Conservation (phyloP, 441 rosid genomes). For the Populus hybrid region DNA sequence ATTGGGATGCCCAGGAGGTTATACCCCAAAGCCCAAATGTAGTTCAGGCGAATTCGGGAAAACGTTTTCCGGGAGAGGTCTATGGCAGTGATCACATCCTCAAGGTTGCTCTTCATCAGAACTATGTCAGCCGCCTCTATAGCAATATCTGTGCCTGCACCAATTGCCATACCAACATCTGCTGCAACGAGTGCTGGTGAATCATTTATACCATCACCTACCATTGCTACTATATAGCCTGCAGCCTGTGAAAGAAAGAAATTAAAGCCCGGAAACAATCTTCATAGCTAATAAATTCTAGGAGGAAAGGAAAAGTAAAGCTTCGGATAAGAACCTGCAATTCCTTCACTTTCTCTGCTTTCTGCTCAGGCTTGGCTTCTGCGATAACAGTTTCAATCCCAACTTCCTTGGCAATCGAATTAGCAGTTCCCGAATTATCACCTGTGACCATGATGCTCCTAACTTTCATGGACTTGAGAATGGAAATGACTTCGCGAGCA, state of each 20-base stretch:
- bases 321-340: conserved; percentile 46
- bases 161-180: conserved; percentile 93
- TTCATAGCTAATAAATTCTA: background rate
- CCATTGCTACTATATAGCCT: conserved; percentile 83
- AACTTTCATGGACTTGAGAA: conserved; percentile 75
- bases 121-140: conserved; percentile 95
- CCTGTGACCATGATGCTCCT: conserved; percentile 87
- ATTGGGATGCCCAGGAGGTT: conserved; percentile 78
- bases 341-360: conserved; percentile 83
- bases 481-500: conserved; percentile 66
- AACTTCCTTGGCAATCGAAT: conserved; percentile 70
- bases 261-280: background rate
- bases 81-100: conserved; percentile 89
- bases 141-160: conserved; percentile 93
- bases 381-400: conserved; percentile 77
- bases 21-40: conserved; percentile 87
- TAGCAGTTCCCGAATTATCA: conserved; percentile 96
- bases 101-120: conserved; percentile 82
- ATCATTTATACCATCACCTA: conserved; percentile 92
- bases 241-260: conserved; percentile 37
- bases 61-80: conserved; percentile 84
- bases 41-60: conserved; percentile 77
- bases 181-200: conserved; percentile 92
- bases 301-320: background rate
- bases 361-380: conserved; percentile 87